A percentile compares a stretch with the other conserved stretches of the same genome.
phyloP scores from a whole-genome alignment of 306 rosid species.

The Arachis stenosperma region DNA sequence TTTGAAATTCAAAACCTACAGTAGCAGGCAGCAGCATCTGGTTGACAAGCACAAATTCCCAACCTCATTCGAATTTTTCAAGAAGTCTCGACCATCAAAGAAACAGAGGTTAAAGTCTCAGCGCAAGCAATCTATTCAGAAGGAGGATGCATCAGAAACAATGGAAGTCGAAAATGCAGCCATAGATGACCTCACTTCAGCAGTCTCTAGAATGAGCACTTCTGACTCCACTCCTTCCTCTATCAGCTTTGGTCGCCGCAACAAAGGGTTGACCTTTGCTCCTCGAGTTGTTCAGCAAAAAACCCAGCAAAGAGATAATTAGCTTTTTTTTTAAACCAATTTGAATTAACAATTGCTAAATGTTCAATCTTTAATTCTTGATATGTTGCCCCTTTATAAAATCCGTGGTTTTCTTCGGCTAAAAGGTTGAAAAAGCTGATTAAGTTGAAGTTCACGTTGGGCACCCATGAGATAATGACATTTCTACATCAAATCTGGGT shows the following conservation, averaged over 20 bases:
- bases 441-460: conserved; percentile 8
- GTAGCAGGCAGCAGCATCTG: conserved; percentile 85
- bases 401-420: conserved; percentile 24
- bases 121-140: conserved; percentile 50
- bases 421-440: conserved; percentile 32
- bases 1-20: conserved; percentile 82
- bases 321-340: conserved; percentile 15
- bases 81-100: conserved; percentile 72
- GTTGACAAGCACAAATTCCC: conserved; percentile 92
- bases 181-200: conserved; percentile 74
- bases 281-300: conserved; percentile 76
- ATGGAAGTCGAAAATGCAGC: conserved; percentile 83
- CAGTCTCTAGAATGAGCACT: conserved; percentile 78
- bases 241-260: conserved; percentile 88
- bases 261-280: conserved; percentile 64
- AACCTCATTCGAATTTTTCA: conserved; percentile 72
- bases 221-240: conserved; percentile 76
- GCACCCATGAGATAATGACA: no score
- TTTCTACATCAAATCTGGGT: no score
- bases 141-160: conserved; percentile 57
- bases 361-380: neutral
- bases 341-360: conserved; percentile 13
- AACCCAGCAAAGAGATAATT: conserved; percentile 40
- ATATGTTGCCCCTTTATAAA: conserved; percentile 23
- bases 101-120: conserved; percentile 70